These are phyloP conservation scores for Pythium aristosporum DNA, from an alignment of 352 stramenopile genomes.

Conservation along the genomic window DNA sequence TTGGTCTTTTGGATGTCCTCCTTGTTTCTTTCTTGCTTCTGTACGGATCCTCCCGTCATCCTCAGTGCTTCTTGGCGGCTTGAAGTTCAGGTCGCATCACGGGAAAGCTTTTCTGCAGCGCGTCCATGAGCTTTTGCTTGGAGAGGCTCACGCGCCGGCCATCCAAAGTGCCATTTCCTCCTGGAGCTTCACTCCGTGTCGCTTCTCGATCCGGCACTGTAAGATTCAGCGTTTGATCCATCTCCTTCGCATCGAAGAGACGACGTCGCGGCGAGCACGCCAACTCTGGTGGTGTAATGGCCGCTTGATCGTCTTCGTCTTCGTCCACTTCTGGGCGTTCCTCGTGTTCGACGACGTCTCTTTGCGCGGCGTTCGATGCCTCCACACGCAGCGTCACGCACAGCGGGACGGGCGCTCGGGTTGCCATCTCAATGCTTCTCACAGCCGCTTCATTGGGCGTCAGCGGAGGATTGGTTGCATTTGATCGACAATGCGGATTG, in stretches of 20 bases:
- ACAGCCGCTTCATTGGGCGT: slow-evolving; percentile 45
- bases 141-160: slow-evolving; percentile 43
- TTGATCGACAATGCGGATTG: slow-evolving; percentile 45
- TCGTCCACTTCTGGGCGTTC: slow-evolving; percentile 32
- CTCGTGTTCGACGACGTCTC: background rate
- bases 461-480: slow-evolving; percentile 17
- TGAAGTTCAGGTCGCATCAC: slow-evolving; percentile 11
- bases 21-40: background rate
- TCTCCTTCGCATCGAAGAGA: slow-evolving; percentile 47
- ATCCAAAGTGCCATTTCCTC: background rate
- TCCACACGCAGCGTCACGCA: slow-evolving; percentile 30
- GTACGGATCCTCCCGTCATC: background rate
- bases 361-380: background rate
- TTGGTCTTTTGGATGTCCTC: background rate
- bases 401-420: slow-evolving; percentile 36
- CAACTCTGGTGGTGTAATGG: background rate
- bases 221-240: slow-evolving; percentile 47
- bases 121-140: slow-evolving; percentile 71
- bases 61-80: slow-evolving; percentile 22
- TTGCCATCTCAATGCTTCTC: slow-evolving; percentile 51
- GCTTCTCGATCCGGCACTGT: background rate
- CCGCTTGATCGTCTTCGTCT: slow-evolving; percentile 21
- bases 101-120: slow-evolving; percentile 50
- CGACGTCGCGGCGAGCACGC: slow-evolving; percentile 45
- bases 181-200: background rate